phyloP scores from a whole-genome alignment of 1,139 yeast species.

The Scheffersomyces illinoinensis region DNA sequence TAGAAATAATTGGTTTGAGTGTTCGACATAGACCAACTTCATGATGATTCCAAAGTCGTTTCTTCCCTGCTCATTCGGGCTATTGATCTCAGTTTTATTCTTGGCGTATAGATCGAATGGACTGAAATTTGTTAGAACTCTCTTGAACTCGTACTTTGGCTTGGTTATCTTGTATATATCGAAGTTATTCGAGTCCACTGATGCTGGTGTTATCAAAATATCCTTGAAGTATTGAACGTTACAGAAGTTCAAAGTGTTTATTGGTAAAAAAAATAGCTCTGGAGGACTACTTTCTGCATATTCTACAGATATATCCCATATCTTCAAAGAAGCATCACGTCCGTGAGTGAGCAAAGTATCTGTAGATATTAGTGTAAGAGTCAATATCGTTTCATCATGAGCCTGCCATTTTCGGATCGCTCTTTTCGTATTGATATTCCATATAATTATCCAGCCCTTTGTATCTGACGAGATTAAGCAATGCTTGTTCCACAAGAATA shows the following conservation, averaged over 20 bases:
- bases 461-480: constrained; percentile 42
- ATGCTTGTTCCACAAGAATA: constrained; percentile 15
- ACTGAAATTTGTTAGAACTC: constrained; percentile 30
- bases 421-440: constrained; percentile 49
- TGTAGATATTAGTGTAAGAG: constrained; percentile 24
- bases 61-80: constrained; percentile 20
- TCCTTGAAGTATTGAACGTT: constrained; percentile 41
- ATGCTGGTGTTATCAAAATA: constrained; percentile 50
- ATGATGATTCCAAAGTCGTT: constrained; percentile 56
- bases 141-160: constrained; percentile 18
- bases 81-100: constrained; percentile 12
- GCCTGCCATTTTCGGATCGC: constrained; percentile 50
- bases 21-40: constrained; percentile 41
- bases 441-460: constrained; percentile 49
- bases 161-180: constrained; percentile 46
- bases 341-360: constrained; percentile 52
- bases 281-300: constrained; percentile 2
- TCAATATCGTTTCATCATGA: constrained; percentile 47
- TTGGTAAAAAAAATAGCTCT: constrained; percentile 42
- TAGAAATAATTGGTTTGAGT: constrained; percentile 27
- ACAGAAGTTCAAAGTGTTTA: constrained; percentile 57
- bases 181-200: constrained; percentile 51
- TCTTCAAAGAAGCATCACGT: constrained; percentile 49
- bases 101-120: constrained; percentile 17
- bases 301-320: constrained; percentile 42